Evolutionary conservation across 2,329 filamentous ascomycete genomes (phyloP).

Genomic region (Metarhizium anisopliae): DNA sequence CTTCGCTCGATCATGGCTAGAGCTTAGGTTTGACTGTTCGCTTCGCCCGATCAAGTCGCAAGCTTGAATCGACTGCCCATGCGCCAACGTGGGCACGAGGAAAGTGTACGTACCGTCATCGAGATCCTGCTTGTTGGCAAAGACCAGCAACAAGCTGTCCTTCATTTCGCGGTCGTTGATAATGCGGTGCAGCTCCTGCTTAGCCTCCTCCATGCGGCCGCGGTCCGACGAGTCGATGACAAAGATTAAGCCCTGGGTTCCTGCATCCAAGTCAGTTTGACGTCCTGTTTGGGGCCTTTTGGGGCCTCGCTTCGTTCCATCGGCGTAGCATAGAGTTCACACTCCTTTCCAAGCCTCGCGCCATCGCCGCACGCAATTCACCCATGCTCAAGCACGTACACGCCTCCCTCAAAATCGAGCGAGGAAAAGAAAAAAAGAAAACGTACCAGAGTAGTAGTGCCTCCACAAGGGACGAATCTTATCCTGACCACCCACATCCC

Average conservation of each 20-base stretch:
- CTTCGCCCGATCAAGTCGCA: no score
- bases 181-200: conserved; percentile 90
- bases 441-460: conserved; percentile 82
- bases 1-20: no score
- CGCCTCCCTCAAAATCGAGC: background rate
- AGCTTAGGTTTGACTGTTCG: no score
- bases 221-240: conserved; percentile 95
- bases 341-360: no score
- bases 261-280: conserved; percentile 29
- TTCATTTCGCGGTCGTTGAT: conserved; percentile 98
- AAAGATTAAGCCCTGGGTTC: conserved; percentile 96
- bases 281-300: no score
- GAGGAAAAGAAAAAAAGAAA: background rate
- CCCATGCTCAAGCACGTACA: no score
- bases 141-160: conserved; percentile 86
- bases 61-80: no score
- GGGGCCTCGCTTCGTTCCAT: no score
- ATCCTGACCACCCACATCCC: conserved; percentile 98
- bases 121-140: conserved; percentile 98
- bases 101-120: conserved; percentile 51
- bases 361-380: no score
- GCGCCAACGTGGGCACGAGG: background rate
- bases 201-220: conserved; percentile 83
- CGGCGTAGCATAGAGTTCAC: no score
- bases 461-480: conserved; percentile 97